These are phyloP conservation scores for Wilcoxina mikolae DNA, from an alignment of 495 filamentous ascomycete genomes.

Conservation along the genomic window DNA sequence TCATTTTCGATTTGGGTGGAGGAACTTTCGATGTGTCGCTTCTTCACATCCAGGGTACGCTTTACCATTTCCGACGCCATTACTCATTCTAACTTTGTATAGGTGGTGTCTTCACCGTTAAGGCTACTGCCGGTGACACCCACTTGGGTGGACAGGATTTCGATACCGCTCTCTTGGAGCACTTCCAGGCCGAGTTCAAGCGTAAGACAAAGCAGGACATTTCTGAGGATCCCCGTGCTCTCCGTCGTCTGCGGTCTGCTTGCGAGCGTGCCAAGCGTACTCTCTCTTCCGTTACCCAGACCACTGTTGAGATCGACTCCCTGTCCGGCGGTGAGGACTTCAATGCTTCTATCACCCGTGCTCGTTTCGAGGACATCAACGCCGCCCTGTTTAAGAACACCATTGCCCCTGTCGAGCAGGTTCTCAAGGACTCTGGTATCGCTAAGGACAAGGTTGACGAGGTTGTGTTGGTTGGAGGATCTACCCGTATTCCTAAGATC, in stretches of 20 bases:
- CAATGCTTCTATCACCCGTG: conserved; percentile 97
- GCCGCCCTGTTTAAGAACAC: conserved; percentile 91
- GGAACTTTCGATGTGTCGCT: conserved; percentile 99
- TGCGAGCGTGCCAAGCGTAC: conserved; percentile 99
- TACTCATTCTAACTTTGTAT: not conserved
- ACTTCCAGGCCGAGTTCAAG: conserved; percentile 91
- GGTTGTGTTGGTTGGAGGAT: conserved; percentile 96
- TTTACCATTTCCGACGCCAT: not conserved
- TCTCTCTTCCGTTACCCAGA: conserved; percentile 89
- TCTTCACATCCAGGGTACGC: conserved; percentile 76
- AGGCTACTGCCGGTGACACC: conserved; percentile 96
- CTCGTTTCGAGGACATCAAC: conserved; percentile 97
- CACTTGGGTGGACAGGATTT: conserved; percentile 99
- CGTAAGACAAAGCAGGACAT: conserved; percentile 74
- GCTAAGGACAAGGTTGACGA: conserved; percentile 93
- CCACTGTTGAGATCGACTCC: conserved; percentile 97
- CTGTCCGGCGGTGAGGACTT: conserved; percentile 97
- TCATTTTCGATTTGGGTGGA: conserved; percentile 99
- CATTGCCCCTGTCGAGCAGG: conserved; percentile 95
- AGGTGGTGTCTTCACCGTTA: conserved; percentile 93
- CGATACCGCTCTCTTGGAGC: conserved; percentile 91
- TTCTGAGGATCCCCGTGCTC: conserved; percentile 81
- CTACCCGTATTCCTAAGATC: conserved; percentile 97
- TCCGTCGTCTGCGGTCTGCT: conserved; percentile 92
- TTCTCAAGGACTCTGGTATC: conserved; percentile 88